Base-by-base conservation (phyloP, 2,329 filamentous ascomycete genomes). In the Clonostachys sp. region DNA sequence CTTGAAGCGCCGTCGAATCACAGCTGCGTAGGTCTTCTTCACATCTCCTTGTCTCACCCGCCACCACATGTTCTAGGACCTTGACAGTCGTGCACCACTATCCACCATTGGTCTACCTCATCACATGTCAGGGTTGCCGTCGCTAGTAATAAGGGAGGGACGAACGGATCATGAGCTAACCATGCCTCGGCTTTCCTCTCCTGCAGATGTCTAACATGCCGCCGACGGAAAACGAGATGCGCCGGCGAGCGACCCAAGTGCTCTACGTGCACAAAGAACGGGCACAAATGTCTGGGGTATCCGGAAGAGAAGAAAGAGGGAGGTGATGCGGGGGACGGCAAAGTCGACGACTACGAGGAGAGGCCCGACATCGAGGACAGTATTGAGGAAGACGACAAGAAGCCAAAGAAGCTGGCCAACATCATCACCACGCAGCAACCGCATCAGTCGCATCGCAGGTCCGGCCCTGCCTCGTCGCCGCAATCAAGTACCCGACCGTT, bases 1-100 rank as follows among this genome's bases (percentile, higher is more conserved):
- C 51, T 85, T 86, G 24, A 92, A 91, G 67, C 77, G 87, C 57
- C 79, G 88, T 61, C 78, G 88, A 57, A 88, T 92, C 60, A 89
- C 85, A 68, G 85, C 87, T 59, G 88, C 88, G 81, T 88, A 75
- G 66, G 83, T 77, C 46, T 18, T 47, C 40, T 18, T n/a, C 12
- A 36, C 18, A 42, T 34, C 33, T 24, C 41, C n/a, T 34, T 20
- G 16, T n/a, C n/a, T 17, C 17, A 16, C 45, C 17, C 14, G 34
- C 18, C 4, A 14, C 13, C 16, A 30, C 24, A 30, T 30, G 24
- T 30, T 30, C 9, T 3, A 30, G 4, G 24, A 30, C 24, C 24
- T 30, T 30, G 24, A 9, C 24, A 30, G 24, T 30, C 30, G 16
- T 13, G 16, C 45, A 30, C 35, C 34, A 18, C 18, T 14, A 13